Evolutionary conservation across 768 basidiomycete species (phyloP).

Genomic region (Clitopilus hobsonii): DNA sequence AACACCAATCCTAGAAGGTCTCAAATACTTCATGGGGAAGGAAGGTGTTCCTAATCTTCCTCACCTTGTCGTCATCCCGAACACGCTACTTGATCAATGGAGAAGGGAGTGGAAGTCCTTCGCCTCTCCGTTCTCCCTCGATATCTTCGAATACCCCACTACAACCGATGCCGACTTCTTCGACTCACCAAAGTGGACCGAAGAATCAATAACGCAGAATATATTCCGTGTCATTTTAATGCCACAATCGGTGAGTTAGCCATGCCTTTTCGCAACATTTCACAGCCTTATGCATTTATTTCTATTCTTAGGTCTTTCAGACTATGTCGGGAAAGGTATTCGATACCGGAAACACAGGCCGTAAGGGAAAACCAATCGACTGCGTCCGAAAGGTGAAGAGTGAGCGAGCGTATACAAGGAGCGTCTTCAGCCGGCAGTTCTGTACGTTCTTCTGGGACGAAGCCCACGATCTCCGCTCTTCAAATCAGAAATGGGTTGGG

Average conservation of each 20-base stretch:
- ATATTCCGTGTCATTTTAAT: no score
- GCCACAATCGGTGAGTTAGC: no score
- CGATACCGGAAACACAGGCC: no score
- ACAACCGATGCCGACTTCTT: neutral
- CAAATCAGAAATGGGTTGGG: conserved; percentile 3
- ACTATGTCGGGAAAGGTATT: no score
- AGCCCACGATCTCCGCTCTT: conserved; percentile 10
- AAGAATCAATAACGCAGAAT: no score
- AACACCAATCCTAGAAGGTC: neutral
- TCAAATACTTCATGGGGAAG: neutral
- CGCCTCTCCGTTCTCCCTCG: neutral
- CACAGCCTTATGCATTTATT: no score
- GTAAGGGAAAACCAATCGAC: no score
- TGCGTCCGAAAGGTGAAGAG: no score
- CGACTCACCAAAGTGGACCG: no score
- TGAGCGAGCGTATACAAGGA: no score
- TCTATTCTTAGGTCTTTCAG: no score
- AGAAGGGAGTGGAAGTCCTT: conserved; percentile 11
- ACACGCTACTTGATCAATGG: conserved; percentile 20
- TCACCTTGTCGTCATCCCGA: conserved; percentile 19
- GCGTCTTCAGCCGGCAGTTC: neutral
- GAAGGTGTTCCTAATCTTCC: conserved; percentile 9
- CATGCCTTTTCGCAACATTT: no score
- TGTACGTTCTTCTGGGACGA: conserved; percentile 6
- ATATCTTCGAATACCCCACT: neutral